Base-by-base conservation (phyloP, 2,329 filamentous ascomycete genomes). In the Diaporthe caulivora region DNA sequence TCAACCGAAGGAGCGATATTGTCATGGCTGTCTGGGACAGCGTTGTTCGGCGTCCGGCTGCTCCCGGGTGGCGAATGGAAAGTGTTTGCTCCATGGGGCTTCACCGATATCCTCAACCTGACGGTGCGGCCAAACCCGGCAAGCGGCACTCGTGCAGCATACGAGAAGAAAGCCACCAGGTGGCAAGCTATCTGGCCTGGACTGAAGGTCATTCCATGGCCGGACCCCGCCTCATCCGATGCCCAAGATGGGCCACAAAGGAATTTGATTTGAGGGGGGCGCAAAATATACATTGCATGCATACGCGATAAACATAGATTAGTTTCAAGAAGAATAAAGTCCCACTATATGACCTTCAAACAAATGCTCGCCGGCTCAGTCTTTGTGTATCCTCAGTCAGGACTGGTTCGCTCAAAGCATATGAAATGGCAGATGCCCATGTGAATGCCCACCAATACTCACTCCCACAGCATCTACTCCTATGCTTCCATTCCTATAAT, bases 91-190 rank as follows among this genome's bases (percentile, higher is more conserved):
- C 82, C 82, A 1, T 76, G 79, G 54, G 82, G 82, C 0, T 71
- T 84, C 3, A 82, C 82, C 0, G 82, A 84, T 24, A 81, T 81
- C 60, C 83, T 82, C 57, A 80, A 72, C 24, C 76, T 83, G 57
- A 71, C 80, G 1, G 82, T 82, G 1, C 77, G 81, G 40, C 82
- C 82, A 0, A 81, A 82, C 40, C 49, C 80, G 2, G 65, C 72
- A 3, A 69, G 82, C 8, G 82, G 80, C 15, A 75, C 68, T 2
- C 77, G 75, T 37, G 77, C 78, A 18, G 72, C 70, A 1, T 83
- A 82, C 42, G 76, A 81, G 21, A 79, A 77, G 55, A 83, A 83
- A 51, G 77, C 77, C 1, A 76, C 57, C 18, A 76, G 82, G 2
- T 83, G 82, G 82, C 73, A 74, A 2, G 72, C 64, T 1, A 68